phyloP scores from a whole-genome alignment of 306 rosid species.

The Glycine tomentella region DNA sequence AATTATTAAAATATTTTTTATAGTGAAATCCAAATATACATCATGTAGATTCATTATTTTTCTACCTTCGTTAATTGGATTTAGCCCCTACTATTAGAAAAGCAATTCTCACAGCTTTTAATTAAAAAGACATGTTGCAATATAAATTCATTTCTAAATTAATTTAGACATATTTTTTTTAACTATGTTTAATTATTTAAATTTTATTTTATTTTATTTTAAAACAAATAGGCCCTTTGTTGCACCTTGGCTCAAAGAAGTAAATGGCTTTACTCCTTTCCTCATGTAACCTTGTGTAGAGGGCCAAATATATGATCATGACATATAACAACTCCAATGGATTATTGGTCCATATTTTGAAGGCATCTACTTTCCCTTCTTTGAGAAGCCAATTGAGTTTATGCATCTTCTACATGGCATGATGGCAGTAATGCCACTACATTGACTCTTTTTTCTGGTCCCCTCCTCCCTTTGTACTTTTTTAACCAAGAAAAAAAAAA shows the following conservation, averaged over 20 bases:
- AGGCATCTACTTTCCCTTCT: background rate
- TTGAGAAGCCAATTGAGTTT: background rate
- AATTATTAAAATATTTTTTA: background rate
- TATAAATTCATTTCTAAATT: background rate
- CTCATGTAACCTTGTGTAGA: background rate
- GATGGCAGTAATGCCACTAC: background rate
- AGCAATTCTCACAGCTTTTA: background rate
- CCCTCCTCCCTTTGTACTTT: background rate
- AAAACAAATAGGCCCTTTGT: background rate
- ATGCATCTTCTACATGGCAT: background rate
- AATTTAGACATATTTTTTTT: background rate
- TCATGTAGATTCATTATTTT: background rate
- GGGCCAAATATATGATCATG: background rate
- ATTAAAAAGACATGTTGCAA: background rate
- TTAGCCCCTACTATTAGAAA: background rate
- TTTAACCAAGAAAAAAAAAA: background rate
- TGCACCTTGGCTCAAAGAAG: background rate
- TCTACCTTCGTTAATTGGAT: background rate
- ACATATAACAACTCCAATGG: constrained; percentile 13
- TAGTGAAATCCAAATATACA: background rate
- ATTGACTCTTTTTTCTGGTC: background rate
- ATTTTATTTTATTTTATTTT: background rate
- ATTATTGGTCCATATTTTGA: constrained; percentile 12
- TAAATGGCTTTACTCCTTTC: background rate
- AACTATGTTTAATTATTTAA: background rate